A percentile compares a stretch with the other conserved stretches of the same genome.
Conservation (phyloP, 768 basidiomycete genomes). For the Pulveroboletus sp. region DNA sequence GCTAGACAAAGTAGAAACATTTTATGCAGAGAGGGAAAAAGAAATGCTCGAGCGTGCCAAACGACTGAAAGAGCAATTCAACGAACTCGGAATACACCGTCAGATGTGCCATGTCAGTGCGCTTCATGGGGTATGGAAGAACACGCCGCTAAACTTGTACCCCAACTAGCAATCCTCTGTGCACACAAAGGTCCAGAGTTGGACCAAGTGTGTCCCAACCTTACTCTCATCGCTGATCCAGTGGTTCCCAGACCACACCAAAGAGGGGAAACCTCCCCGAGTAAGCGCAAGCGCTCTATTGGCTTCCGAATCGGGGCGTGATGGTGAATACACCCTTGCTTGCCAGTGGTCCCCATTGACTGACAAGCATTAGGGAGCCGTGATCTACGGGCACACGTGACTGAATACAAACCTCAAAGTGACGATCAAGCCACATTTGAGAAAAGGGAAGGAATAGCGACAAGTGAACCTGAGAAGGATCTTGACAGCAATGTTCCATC, state of each 20-base stretch:
- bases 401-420: not conserved
- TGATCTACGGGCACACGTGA: not conserved
- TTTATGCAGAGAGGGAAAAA: constrained; percentile 69
- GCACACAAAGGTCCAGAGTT: not conserved
- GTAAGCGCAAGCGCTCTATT: not conserved
- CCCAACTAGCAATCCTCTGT: constrained; percentile 9
- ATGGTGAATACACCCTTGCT: constrained; percentile 4
- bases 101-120: constrained; percentile 49
- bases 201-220: constrained; percentile 7
- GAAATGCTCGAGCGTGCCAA: constrained; percentile 48
- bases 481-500: not conserved
- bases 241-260: not conserved
- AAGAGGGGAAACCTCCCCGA: not conserved
- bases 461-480: not conserved
- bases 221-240: constrained; percentile 2
- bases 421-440: not conserved
- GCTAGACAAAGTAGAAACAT: constrained; percentile 79
- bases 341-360: not conserved
- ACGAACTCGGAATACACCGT: constrained; percentile 67
- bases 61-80: constrained; percentile 59
- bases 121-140: not conserved
- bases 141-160: not conserved
- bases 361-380: not conserved
- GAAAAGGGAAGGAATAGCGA: not conserved
- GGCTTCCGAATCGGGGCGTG: constrained; percentile 18